Base-by-base conservation (phyloP, 257 asterid species). In the Craterostigma plantagineum region DNA sequence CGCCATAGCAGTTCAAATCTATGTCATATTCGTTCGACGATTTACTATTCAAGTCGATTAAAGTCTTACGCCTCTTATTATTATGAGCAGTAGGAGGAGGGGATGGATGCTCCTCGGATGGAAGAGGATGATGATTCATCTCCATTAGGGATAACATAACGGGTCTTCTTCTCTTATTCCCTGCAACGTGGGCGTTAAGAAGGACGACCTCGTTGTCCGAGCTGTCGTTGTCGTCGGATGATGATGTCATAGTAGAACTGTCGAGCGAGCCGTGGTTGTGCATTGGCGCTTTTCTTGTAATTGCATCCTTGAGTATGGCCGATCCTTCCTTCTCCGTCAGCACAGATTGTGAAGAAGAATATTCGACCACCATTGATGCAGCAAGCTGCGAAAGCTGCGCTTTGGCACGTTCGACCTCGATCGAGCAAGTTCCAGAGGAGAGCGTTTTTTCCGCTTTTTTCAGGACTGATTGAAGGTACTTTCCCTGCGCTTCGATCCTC, bases 401-500 rank as follows among this genome's bases (percentile, higher is more conserved):
- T 53, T 67, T 75, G 5, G 92, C 91, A 3, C 43, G 61, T 41
- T 87, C 85, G 1, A 70, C 76, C 50, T 73, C 93, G 11, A 55
- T 50, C 9, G 82, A 53, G 60, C 76, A 68, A 4, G 82, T 38
- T 67, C 75, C 10, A n/a, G n/a, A n/a, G n/a, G 90, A 68, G 9
- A 87, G 72, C 9, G 97, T 74, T 38, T 82, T 82, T 18, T 81
- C 79, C 14, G 97, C 97, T 53, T 74, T 87, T 51, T 52, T 68
- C 64, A 87, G 30, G 23, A 87, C 90, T n/a, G 93, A 67, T 46
- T 87, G 97, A 41, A 87, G 49, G 54, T 87, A 87, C 53, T 72
- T 87, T 13, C 97, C 95, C 57, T 87, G 97, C 8, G 97, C 90
- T 66, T 81, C 97, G 40, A 87, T 87, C 47, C 95, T 54, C 54